These are phyloP conservation scores for Clavispora santaluciae DNA, from an alignment of 805 yeast species.

Conservation along the genomic window DNA sequence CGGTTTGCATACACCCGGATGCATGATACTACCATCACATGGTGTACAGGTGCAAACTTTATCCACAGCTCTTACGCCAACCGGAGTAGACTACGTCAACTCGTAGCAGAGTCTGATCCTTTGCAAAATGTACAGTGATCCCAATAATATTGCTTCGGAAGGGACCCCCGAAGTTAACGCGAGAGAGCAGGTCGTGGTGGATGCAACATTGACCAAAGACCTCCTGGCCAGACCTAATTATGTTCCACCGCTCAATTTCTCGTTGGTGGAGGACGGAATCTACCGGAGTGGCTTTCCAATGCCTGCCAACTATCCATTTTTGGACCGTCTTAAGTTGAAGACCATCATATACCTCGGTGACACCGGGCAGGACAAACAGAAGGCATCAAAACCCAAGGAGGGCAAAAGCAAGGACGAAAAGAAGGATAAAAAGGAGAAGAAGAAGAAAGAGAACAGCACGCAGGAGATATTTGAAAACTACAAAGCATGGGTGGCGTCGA, in stretches of 20 bases:
- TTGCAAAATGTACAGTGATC: too few species aligned
- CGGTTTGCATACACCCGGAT: too few species aligned
- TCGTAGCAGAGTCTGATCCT: too few species aligned
- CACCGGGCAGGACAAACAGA: conserved; percentile 27
- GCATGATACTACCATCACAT: too few species aligned
- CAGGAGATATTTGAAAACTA: conserved; percentile 51
- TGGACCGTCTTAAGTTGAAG: conserved; percentile 60
- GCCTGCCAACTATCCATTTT: conserved; percentile 76
- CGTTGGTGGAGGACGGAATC: conserved; percentile 80
- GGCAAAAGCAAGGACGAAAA: conserved; percentile 7
- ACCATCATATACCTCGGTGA: conserved; percentile 86
- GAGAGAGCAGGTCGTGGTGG: too few species aligned
- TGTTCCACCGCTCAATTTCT: conserved; percentile 90
- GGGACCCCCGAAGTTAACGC: too few species aligned
- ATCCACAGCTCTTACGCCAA: too few species aligned
- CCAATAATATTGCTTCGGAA: too few species aligned
- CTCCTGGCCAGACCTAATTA: conserved; percentile 11
- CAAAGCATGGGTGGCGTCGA: conserved; percentile 56
- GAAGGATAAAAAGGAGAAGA: conserved; percentile 17
- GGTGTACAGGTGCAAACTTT: too few species aligned
- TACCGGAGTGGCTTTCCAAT: conserved; percentile 95
- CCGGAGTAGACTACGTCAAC: too few species aligned
- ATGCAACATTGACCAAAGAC: neutral
- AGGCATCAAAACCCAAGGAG: conserved; percentile 13
- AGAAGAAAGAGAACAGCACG: conserved; percentile 47